phyloP scores from a whole-genome alignment of 1,139 yeast genomes.

The Candida mesenterica region DNA sequence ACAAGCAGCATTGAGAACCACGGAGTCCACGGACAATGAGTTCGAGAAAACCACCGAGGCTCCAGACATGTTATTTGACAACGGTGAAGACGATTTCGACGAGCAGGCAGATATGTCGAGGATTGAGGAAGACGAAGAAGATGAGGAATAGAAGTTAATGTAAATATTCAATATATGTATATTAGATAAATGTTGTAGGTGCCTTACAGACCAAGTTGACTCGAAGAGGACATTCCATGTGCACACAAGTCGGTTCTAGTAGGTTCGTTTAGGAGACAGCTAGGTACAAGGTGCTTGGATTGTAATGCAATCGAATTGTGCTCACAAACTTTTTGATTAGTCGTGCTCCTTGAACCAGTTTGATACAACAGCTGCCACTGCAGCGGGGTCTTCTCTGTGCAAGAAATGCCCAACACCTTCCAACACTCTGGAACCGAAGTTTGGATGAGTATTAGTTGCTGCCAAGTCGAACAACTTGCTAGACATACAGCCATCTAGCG shows the following conservation, averaged over 20 bases:
- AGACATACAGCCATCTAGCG: conserved; percentile 41
- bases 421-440: conserved; percentile 23
- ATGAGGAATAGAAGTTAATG: conserved; percentile 8
- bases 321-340: background rate
- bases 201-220: too few species aligned
- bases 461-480: conserved; percentile 28
- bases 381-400: conserved; percentile 40
- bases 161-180: too few species aligned
- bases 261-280: background rate
- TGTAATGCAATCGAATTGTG: too few species aligned
- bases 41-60: conserved; percentile 18
- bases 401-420: conserved; percentile 40
- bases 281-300: too few species aligned
- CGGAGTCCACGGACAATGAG: conserved; percentile 15
- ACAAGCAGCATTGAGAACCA: conserved; percentile 36
- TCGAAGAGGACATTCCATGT: too few species aligned
- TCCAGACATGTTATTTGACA: conserved; percentile 31
- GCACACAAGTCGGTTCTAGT: too few species aligned
- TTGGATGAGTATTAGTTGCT: conserved; percentile 9
- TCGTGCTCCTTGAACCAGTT: conserved; percentile 19
- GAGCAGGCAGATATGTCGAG: conserved; percentile 12
- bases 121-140: conserved; percentile 22
- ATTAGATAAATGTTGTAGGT: background rate
- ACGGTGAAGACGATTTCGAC: conserved; percentile 46
- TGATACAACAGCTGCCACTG: conserved; percentile 25